phyloP scores from a whole-genome alignment of 2,329 filamentous ascomycete species.

The Talaromyces sp. region DNA sequence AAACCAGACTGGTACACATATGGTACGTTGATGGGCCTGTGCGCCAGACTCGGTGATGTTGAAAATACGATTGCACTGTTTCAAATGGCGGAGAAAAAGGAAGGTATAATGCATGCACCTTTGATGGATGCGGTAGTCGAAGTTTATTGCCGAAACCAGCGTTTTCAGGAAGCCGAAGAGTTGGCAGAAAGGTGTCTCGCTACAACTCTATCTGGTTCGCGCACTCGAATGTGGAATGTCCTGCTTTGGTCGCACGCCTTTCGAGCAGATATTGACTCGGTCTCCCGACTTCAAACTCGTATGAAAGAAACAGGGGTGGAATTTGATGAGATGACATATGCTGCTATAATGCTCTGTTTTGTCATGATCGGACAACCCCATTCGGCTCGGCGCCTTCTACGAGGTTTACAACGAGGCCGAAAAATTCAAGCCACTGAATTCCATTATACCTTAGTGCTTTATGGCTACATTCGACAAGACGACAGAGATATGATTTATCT shows the following conservation, averaged over 20 bases:
- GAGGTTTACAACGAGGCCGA: slow-evolving; percentile 37
- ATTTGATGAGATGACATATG: slow-evolving; percentile 58
- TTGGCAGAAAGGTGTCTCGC: slow-evolving; percentile 58
- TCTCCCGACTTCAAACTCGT: slow-evolving; percentile 52
- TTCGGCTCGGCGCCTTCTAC: slow-evolving; percentile 53
- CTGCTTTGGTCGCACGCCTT: slow-evolving; percentile 68
- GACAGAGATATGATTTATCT: slow-evolving; percentile 49
- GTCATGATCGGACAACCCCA: slow-evolving; percentile 52
- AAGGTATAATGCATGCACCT: slow-evolving; percentile 51
- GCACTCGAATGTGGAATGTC: slow-evolving; percentile 72
- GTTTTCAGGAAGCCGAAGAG: slow-evolving; percentile 54
- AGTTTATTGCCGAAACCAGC: slow-evolving; percentile 61
- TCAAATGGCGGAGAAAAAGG: slow-evolving; percentile 55
- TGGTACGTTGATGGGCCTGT: slow-evolving; percentile 69
- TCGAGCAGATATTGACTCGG: slow-evolving; percentile 56
- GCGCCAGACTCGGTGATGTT: slow-evolving; percentile 69
- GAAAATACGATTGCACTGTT: slow-evolving; percentile 65
- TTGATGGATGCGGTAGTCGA: slow-evolving; percentile 66
- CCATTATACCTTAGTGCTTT: slow-evolving; percentile 48
- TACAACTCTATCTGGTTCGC: slow-evolving; percentile 50
- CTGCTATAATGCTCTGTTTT: slow-evolving; percentile 59
- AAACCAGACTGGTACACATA: slow-evolving; percentile 64
- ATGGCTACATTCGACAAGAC: slow-evolving; percentile 50
- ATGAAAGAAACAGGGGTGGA: slow-evolving; percentile 54
- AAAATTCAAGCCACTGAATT: slow-evolving; percentile 40